A percentile compares a stretch with the other conserved stretches of the same genome.
Evolutionary conservation across 2,329 filamentous ascomycete genomes (phyloP).

Genomic region (Cercospora nicotianae): DNA sequence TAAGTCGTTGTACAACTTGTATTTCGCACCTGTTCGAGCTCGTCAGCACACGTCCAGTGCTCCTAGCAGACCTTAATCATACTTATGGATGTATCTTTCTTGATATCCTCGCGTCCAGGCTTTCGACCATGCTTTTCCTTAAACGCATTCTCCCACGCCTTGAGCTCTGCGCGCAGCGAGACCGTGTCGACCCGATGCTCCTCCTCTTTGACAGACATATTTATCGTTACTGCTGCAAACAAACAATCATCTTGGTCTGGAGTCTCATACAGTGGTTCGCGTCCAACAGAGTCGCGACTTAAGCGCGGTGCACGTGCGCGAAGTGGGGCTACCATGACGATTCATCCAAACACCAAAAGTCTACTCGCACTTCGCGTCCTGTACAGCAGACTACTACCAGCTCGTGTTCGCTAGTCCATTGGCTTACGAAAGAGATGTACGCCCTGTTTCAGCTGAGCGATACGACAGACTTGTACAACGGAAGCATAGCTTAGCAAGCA

Average conservation of each 20-base stretch:
- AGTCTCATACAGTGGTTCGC: conserved; percentile 10
- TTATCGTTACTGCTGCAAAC: not conserved
- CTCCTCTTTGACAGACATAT: conserved; percentile 21
- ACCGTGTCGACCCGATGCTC: conserved; percentile 16
- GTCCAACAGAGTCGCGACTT: conserved; percentile 6
- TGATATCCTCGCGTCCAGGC: conserved; percentile 73
- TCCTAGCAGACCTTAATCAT: conserved; percentile 25
- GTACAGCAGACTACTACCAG: not conserved
- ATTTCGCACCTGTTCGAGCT: conserved; percentile 62
- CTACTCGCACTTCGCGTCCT: not conserved
- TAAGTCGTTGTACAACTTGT: conserved; percentile 72
- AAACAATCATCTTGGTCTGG: not conserved
- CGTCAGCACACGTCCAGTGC: not conserved
- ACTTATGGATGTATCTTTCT: conserved; percentile 70
- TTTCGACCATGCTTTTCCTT: conserved; percentile 62
- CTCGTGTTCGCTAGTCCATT: not conserved
- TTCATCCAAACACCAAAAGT: not conserved
- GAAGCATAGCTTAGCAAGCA: not conserved
- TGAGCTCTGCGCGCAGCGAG: conserved; percentile 66
- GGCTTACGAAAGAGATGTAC: not conserved
- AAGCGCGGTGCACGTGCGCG: conserved; percentile 8
- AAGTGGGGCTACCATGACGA: conserved; percentile 6
- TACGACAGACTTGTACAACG: not conserved
- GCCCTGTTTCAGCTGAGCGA: not conserved
- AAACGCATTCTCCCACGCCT: conserved; percentile 72